Percentiles rank a stretch among this genome's conserved stretches.
phyloP scores from a whole-genome alignment of 441 rosid species.

The Euphorbia celastroides region DNA sequence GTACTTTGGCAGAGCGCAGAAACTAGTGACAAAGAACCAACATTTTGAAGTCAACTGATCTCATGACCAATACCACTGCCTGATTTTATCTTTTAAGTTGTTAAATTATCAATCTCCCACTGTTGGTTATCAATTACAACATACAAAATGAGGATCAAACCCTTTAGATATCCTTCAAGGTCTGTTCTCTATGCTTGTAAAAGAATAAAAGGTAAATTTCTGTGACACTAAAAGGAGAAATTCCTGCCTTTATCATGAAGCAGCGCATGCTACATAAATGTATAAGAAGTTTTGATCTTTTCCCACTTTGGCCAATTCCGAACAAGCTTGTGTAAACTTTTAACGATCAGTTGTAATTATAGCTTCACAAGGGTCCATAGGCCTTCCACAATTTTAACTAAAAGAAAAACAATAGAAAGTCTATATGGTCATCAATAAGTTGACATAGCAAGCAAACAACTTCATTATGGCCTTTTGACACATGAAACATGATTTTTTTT shows the following conservation, averaged over 20 bases:
- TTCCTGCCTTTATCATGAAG: conserved; percentile 2
- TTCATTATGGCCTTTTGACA: not conserved
- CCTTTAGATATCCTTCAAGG: not conserved
- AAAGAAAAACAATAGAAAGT: not conserved
- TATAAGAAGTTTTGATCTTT: not conserved
- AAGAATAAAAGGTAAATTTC: not conserved
- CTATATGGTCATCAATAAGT: not conserved
- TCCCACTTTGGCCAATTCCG: not conserved
- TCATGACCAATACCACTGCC: not conserved
- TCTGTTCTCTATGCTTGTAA: not conserved
- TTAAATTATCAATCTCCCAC: not conserved
- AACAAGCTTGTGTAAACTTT: not conserved
- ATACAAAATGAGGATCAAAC: not conserved
- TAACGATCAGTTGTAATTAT: not conserved
- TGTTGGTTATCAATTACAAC: not conserved
- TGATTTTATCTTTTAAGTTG: not conserved
- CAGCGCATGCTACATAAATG: not conserved
- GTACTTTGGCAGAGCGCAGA: not conserved
- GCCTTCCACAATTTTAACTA: not conserved
- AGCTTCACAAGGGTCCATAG: not conserved
- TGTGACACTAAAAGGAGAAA: not conserved
- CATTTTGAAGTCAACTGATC: not conserved
- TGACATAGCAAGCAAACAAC: not conserved
- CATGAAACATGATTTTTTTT: not conserved
- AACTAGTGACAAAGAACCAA: not conserved